Conservation (phyloP, 2,329 filamentous ascomycete genomes). For the Xylariaceae sp. region DNA sequence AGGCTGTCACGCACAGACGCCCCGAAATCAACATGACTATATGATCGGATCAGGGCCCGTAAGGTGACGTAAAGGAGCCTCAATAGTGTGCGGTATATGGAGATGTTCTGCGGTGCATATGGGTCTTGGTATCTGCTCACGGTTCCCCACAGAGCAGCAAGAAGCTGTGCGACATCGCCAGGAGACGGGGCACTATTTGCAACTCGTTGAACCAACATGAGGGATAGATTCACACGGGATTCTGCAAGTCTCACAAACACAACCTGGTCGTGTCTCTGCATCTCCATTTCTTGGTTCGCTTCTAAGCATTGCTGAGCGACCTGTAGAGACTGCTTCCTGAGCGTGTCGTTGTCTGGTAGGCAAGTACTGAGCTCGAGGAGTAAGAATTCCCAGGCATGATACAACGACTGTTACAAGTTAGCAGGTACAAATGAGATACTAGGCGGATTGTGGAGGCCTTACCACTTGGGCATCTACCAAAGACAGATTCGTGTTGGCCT, state of each 20-base stretch:
- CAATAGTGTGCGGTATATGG: constrained; percentile 79
- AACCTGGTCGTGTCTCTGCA: constrained; percentile 64
- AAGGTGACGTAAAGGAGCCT: constrained; percentile 82
- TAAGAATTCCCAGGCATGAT: constrained; percentile 86
- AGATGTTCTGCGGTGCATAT: constrained; percentile 48
- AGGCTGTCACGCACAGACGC: constrained; percentile 26
- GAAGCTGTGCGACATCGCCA: constrained; percentile 49
- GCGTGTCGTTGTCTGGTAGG: constrained; percentile 46
- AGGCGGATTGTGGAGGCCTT: constrained; percentile 42
- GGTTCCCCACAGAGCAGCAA: constrained; percentile 48
- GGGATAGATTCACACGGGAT: constrained; percentile 72
- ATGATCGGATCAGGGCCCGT: constrained; percentile 54
- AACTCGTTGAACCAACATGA: constrained; percentile 77
- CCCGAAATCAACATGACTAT: constrained; percentile 17
- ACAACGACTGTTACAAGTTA: constrained; percentile 57
- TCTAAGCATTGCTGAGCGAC: constrained; percentile 74
- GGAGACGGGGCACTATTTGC: constrained; percentile 53
- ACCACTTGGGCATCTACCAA: constrained; percentile 88
- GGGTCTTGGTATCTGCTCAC: constrained; percentile 53
- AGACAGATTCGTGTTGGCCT: constrained; percentile 86
- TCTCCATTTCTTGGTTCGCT: constrained; percentile 68
- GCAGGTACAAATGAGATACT: not conserved
- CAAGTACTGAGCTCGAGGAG: constrained; percentile 75
- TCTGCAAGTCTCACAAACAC: constrained; percentile 70
- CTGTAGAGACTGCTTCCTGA: constrained; percentile 67